Conservation (phyloP, 1,139 yeast species). For the Blastobotrys aristatus region DNA sequence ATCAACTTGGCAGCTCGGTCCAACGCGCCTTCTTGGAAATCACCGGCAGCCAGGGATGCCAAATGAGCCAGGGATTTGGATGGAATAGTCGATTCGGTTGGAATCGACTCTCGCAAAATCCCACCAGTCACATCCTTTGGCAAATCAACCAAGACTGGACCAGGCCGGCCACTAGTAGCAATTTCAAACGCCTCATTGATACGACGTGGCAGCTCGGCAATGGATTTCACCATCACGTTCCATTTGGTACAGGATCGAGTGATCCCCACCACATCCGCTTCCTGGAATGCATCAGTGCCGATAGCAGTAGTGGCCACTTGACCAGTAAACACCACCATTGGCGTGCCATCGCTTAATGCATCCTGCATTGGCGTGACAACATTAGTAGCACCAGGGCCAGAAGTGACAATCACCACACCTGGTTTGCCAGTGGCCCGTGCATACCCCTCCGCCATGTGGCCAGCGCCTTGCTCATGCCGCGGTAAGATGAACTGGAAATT, state of each 20-base stretch:
- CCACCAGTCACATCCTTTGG: constrained; percentile 98
- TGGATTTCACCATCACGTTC: constrained; percentile 97
- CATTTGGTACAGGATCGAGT: constrained; percentile 97
- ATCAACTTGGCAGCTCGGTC: constrained; percentile 71
- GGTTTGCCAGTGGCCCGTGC: constrained; percentile 94
- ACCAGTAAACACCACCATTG: constrained; percentile 95
- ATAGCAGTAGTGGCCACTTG: constrained; percentile 94
- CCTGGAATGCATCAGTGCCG: constrained; percentile 98
- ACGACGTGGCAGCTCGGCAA: constrained; percentile 90
- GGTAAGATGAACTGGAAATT: constrained; percentile 88
- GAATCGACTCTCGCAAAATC: constrained; percentile 78
- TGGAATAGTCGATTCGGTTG: constrained; percentile 79
- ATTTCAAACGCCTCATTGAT: constrained; percentile 97
- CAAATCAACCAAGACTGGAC: constrained; percentile 94
- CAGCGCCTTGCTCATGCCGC: constrained; percentile 98
- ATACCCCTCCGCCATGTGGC: constrained; percentile 99
- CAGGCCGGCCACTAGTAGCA: constrained; percentile 95
- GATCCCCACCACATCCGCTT: constrained; percentile 96
- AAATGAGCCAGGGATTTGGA: constrained; percentile 68
- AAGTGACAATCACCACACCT: constrained; percentile 96
- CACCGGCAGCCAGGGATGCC: constrained; percentile 67
- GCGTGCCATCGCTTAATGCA: constrained; percentile 95
- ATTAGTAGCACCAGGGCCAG: constrained; percentile 99
- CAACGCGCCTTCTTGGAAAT: constrained; percentile 71
- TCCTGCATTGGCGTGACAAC: constrained; percentile 97